phyloP scores from a whole-genome alignment of 2,329 filamentous ascomycete genomes.

The Gliomastix tumulicola region DNA sequence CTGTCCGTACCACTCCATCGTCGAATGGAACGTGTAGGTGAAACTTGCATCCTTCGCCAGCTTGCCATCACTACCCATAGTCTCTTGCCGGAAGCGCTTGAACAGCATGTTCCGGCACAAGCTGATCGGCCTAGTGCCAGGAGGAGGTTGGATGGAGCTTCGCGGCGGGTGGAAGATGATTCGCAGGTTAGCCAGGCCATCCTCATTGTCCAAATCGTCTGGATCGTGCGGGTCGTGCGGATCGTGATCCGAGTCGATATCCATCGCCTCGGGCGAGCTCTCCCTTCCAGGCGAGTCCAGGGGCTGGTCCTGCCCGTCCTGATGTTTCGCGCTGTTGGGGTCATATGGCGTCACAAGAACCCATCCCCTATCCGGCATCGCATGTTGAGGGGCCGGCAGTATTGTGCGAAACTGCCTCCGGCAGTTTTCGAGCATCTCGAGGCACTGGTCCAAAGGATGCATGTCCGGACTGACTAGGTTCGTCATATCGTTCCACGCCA shows the following conservation, averaged over 20 bases:
- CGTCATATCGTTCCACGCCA: too few relatives aligned
- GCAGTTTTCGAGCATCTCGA: conserved; percentile 25
- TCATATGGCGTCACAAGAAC: conserved; percentile 15
- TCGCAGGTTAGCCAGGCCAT: conserved; percentile 12
- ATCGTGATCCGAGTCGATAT: conserved; percentile 7
- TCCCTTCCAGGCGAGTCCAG: too few relatives aligned
- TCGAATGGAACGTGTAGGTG: conserved; percentile 35
- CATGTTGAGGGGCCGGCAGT: conserved; percentile 23
- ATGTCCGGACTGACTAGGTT: conserved; percentile 11
- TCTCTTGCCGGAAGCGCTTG: too few relatives aligned
- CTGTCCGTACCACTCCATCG: conserved; percentile 43
- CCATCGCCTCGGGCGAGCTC: conserved; percentile 11
- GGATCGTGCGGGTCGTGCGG: conserved; percentile 5
- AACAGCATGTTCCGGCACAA: conserved; percentile 38
- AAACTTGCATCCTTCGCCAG: conserved; percentile 7
- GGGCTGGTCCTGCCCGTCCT: too few relatives aligned
- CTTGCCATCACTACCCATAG: neutral
- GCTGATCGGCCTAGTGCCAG: too few relatives aligned
- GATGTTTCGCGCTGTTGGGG: too few relatives aligned
- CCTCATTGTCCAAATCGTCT: conserved; percentile 11
- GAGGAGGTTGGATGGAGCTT: conserved; percentile 9
- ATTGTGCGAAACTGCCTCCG: conserved; percentile 19
- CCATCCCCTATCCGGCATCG: conserved; percentile 29
- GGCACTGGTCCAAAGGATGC: conserved; percentile 33
- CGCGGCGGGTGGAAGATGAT: conserved; percentile 41